Evolutionary conservation across 371 early-diverging fungal species (phyloP), one percentile per base, ranked within the genome.

Genomic region (Mortierella polycephala): DNA sequence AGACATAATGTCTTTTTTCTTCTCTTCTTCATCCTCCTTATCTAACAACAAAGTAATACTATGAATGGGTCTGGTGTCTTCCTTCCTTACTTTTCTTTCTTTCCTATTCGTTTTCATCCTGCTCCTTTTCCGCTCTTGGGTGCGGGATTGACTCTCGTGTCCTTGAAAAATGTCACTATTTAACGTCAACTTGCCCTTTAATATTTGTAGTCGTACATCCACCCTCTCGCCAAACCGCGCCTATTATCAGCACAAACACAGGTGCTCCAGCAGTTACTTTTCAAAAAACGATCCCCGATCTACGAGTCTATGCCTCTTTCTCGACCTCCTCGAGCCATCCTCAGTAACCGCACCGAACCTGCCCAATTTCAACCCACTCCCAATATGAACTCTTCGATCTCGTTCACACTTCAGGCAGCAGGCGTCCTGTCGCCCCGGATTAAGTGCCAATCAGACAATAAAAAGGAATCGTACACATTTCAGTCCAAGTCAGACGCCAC

Each of bases 351-450:
- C 47, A 62, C 62, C 21, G 74, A 62, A 37, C 67, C 67, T n/a
- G 18, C 53, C 1, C 56, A 63, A 41, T 67, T 67, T 55, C 41
- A 57, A 13, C 44, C 71, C 1, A 62, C 74, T 1, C 69, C 74
- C 67, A 66, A 65, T n/a, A 60, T 69, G 67, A 64, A 64, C 30
- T 58, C 80, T 18, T 67, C 80, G 0, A 70, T 69, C 0, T 9
- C 74, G 5, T 80, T 67, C 64, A 60, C 70, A 16, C 74, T 80
- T 40, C 65, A 66, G 10, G 67, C 74, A 11, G 67, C 55, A 4
- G 80, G 80, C 1, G 56, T 80, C 18, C 53, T 80, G 63, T 45
- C 80, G 44, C 74, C 80, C 61, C 73, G 70, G 62, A 80, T 80
- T 57, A 80, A 80, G 64, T 74, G 74, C 47, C 60, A 51, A 23